These are phyloP conservation scores for Stachybotrys elegans DNA, from an alignment of 2,329 filamentous ascomycete species.

Conservation along the genomic window DNA sequence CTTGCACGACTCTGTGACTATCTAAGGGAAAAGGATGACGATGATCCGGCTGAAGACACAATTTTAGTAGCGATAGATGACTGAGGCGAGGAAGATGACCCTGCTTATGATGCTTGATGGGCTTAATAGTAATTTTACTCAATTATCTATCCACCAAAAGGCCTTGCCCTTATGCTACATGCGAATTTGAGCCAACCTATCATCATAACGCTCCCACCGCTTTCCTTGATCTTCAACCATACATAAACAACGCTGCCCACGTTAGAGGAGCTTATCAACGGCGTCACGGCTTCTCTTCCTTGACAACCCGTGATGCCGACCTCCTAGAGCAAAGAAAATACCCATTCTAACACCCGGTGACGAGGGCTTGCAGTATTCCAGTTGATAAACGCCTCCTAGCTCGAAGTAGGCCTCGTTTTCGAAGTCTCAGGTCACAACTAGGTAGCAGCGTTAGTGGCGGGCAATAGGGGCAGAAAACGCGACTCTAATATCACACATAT, in stretches of 20 bases:
- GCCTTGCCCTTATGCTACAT: not conserved
- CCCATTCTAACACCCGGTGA: not conserved
- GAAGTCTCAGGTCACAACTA: not conserved
- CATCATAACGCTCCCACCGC: not conserved
- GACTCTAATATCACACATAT: not conserved
- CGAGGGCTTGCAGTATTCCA: not conserved
- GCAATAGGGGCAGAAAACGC: not conserved
- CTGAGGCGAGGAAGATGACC: not conserved
- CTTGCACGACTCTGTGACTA: not conserved
- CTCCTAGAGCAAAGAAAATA: not conserved
- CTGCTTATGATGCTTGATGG: not conserved
- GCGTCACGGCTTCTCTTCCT: not conserved
- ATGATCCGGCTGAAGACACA: not conserved
- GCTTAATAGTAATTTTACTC: not conserved
- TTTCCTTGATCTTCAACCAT: not conserved
- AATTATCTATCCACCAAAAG: not conserved
- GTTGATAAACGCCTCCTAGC: not conserved
- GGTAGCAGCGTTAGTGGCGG: not conserved
- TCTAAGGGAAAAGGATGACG: not conserved
- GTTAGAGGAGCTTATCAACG: not conserved
- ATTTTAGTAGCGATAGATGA: not conserved
- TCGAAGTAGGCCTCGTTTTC: not conserved
- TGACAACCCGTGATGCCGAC: not conserved
- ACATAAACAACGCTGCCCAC: not conserved
- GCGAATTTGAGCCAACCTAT: not conserved